Base-by-base conservation (phyloP, 495 filamentous ascomycete species). In the Jackrogersella minutella region DNA sequence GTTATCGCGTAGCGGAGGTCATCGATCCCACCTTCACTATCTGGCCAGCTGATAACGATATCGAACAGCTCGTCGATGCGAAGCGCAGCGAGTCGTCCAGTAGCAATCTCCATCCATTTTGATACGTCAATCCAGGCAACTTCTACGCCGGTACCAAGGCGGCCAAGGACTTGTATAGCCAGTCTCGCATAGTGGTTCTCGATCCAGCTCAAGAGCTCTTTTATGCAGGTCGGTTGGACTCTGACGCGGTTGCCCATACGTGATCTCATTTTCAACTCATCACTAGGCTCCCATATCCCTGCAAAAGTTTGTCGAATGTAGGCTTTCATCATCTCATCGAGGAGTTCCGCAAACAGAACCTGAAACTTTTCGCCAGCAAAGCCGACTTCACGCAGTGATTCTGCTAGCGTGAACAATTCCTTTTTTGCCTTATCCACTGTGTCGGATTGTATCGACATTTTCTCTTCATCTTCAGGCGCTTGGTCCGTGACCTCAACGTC, bases 11-110 rank as follows among this genome's bases (percentile, higher is more conserved):
- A 80, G 17, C 81, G 79, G 46, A 86, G 76, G 75, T 98, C 95
- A 53, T 94, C 87, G 44, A 97, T 86, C 3, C 91, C 93, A n/a
- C 91, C 92, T 28, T 83, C 83, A 62, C 89, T 93, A 13, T 83
- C 71, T 24, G 92, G 91, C 95, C 95, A 97, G 19, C 88, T 86
- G 33, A 93, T 84, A 41, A 96, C 87, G 52, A 96, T 91, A 63
- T 96, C 90, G 66, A 97, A 99, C 5, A 99, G 80, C 71, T 96
- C 91, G 2, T 86, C 81, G 9, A 90, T 92, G 28, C 94, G 88
- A 21, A 95, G 83, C 37, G 85, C 84, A 3, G 92, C 93, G n/a
- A 97, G 81, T 21, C 91, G 85, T 5, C 88, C 86, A 58, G 94
- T 79, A 11, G 87, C 91, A 64, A 94, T 91, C 28, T 91, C 88